A percentile compares a stretch with the other conserved stretches of the same genome.
Evolutionary conservation across 169 alveolate genomes (phyloP).

Genomic region (Plasmodium chabaudi): DNA sequence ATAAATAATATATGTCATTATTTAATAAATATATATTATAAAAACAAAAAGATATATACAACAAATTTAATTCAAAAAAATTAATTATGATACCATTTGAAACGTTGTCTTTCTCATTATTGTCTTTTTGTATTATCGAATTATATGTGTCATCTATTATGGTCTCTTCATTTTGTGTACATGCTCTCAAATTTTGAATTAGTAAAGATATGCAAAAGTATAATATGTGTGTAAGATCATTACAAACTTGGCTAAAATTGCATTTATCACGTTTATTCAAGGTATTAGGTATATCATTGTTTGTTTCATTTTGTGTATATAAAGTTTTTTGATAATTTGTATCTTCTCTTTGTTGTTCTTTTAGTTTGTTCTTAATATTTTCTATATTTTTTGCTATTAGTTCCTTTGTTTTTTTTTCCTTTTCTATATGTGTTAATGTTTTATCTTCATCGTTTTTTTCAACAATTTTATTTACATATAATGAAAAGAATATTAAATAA

Average conservation of each 20-base stretch:
- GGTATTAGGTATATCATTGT: background rate
- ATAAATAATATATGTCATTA: slow-evolving; percentile 7
- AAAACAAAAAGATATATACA: slow-evolving; percentile 61
- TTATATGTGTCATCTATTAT: too few relatives aligned
- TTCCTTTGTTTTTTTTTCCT: slow-evolving; percentile 49
- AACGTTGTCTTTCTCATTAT: background rate
- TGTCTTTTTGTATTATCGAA: background rate
- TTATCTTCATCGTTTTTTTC: slow-evolving; percentile 59
- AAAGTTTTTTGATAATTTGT: background rate
- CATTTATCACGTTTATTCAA: background rate
- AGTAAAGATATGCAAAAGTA: slow-evolving; percentile 9
- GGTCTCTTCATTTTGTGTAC: background rate
- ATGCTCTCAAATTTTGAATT: slow-evolving; percentile 6
- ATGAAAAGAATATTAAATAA: slow-evolving; percentile 40
- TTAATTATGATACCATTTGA: background rate
- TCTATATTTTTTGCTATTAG: slow-evolving; percentile 40
- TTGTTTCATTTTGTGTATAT: background rate
- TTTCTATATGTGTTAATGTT: slow-evolving; percentile 10
- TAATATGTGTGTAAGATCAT: slow-evolving; percentile 13
- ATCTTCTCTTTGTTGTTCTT: slow-evolving; percentile 1
- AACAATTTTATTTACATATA: slow-evolving; percentile 40
- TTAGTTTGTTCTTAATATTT: slow-evolving; percentile 39
- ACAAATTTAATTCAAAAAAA: slow-evolving; percentile 5
- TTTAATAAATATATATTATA: slow-evolving; percentile 59
- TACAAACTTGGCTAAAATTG: background rate